Conservation (phyloP, 2,329 filamentous ascomycete genomes). For the Colletotrichum melonis region DNA sequence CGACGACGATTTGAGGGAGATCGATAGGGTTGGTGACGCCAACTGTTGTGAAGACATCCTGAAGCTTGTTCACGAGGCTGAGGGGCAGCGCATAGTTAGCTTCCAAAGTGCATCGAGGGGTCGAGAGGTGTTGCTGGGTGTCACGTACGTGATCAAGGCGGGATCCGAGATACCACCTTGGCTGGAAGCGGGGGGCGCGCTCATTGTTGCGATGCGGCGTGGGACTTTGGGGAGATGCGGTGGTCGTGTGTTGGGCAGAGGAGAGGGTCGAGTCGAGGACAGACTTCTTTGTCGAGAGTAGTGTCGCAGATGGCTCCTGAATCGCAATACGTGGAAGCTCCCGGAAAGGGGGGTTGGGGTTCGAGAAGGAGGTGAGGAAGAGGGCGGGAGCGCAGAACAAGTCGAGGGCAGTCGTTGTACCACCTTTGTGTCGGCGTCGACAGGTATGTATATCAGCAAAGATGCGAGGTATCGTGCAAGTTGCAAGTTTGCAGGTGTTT, state of each 20-base stretch:
- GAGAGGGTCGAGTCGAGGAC: slow-evolving; percentile 8
- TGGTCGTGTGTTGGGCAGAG: background rate
- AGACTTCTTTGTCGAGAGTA: slow-evolving; percentile 26
- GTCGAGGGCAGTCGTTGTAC: background rate
- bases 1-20: slow-evolving; percentile 96
- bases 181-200: slow-evolving; percentile 23
- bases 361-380: slow-evolving; percentile 19
- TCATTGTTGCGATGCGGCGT: slow-evolving; percentile 31
- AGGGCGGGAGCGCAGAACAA: background rate
- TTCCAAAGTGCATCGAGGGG: slow-evolving; percentile 32
- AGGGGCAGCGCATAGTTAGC: slow-evolving; percentile 25
- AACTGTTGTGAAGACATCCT: slow-evolving; percentile 99
- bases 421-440: slow-evolving; percentile 2
- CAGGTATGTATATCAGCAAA: slow-evolving; percentile 18
- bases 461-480: background rate
- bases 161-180: slow-evolving; percentile 73
- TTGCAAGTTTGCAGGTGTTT: slow-evolving; percentile 9
- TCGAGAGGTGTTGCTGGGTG: slow-evolving; percentile 7
- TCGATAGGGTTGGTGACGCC: slow-evolving; percentile 99
- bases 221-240: slow-evolving; percentile 3
- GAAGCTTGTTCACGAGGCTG: slow-evolving; percentile 96
- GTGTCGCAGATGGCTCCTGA: slow-evolving; percentile 35
- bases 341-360: slow-evolving; percentile 17
- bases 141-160: slow-evolving; percentile 71
- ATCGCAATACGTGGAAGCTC: slow-evolving; percentile 31